Evolutionary conservation across 2,329 filamentous ascomycete genomes (phyloP).

Genomic region (Arthrinium phaeospermum): DNA sequence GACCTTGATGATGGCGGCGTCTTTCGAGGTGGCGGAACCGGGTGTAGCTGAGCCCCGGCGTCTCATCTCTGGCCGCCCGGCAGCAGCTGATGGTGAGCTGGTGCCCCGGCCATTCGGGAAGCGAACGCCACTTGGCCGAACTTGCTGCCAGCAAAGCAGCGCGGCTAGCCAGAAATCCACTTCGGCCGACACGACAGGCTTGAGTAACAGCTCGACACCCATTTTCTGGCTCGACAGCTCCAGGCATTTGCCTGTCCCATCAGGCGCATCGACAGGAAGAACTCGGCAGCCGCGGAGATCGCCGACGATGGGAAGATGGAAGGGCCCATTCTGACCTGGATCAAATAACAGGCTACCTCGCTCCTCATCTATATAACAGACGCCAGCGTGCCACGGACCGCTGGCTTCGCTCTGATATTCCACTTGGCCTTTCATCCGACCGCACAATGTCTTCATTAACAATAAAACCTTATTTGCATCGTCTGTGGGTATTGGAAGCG

Average conservation of each 20-base stretch:
- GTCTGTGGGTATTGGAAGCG: slow-evolving; percentile 64
- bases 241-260: slow-evolving; percentile 54
- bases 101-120: slow-evolving; percentile 51
- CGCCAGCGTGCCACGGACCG: slow-evolving; percentile 71
- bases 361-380: slow-evolving; percentile 79
- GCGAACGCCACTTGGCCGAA: slow-evolving; percentile 65
- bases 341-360: slow-evolving; percentile 78
- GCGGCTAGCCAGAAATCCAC: slow-evolving; percentile 83
- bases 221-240: slow-evolving; percentile 61
- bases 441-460: slow-evolving; percentile 79
- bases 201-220: slow-evolving; percentile 66
- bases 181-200: slow-evolving; percentile 68
- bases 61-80: slow-evolving; percentile 50
- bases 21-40: slow-evolving; percentile 54
- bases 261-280: slow-evolving; percentile 56
- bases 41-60: slow-evolving; percentile 47
- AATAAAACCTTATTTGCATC: slow-evolving; percentile 75
- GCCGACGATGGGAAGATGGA: slow-evolving; percentile 70
- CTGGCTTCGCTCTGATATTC: slow-evolving; percentile 70
- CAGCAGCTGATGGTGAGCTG: slow-evolving; percentile 37
- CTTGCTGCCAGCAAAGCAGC: slow-evolving; percentile 80
- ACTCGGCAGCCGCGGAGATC: slow-evolving; percentile 79
- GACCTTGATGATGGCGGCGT: slow-evolving; percentile 90
- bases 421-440: slow-evolving; percentile 79
- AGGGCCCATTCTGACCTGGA: slow-evolving; percentile 67